Percentiles rank a stretch among this genome's conserved stretches.
Evolutionary conservation across 1,139 yeast species (phyloP).

Genomic region (Saccharomyces hybrid): DNA sequence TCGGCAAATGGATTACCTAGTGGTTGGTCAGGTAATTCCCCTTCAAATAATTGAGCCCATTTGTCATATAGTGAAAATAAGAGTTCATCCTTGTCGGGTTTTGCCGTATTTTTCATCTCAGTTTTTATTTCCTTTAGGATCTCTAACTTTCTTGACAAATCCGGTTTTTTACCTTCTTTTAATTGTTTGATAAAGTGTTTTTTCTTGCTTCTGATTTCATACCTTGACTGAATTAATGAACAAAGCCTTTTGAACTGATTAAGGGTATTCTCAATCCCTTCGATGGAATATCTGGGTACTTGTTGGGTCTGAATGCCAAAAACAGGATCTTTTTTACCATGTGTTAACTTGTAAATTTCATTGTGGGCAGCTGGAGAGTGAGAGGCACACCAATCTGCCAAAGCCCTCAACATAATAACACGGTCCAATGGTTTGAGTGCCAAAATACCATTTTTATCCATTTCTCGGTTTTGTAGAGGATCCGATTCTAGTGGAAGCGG

Average conservation of each 20-base stretch:
- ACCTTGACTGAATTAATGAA: slow-evolving; percentile 20
- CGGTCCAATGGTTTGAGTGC: slow-evolving; percentile 44
- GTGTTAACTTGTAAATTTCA: slow-evolving; percentile 32
- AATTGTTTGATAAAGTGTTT: slow-evolving; percentile 28
- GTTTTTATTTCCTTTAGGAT: slow-evolving; percentile 22
- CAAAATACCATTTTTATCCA: slow-evolving; percentile 40
- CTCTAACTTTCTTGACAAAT: slow-evolving; percentile 19
- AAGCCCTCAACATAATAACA: slow-evolving; percentile 39
- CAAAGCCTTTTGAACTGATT: slow-evolving; percentile 24
- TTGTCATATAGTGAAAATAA: slow-evolving; percentile 18
- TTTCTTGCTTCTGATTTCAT: slow-evolving; percentile 26
- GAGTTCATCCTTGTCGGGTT: slow-evolving; percentile 15
- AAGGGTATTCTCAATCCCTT: slow-evolving; percentile 23
- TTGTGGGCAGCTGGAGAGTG: slow-evolving; percentile 40
- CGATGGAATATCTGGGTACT: slow-evolving; percentile 26
- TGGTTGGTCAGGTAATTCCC: slow-evolving; percentile 28
- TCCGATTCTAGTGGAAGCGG: slow-evolving; percentile 23
- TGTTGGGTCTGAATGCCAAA: slow-evolving; percentile 30
- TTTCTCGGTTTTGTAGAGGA: slow-evolving; percentile 34
- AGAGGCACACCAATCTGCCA: slow-evolving; percentile 45
- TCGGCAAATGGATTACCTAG: slow-evolving; percentile 27
- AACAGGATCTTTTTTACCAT: slow-evolving; percentile 27
- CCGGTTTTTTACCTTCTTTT: slow-evolving; percentile 26
- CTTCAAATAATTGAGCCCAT: slow-evolving; percentile 25
- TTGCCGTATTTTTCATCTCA: slow-evolving; percentile 11